A percentile compares a stretch with the other conserved stretches of the same genome.
phyloP scores from a whole-genome alignment of 169 alveolate genomes.

The Plasmodium yoelii region DNA sequence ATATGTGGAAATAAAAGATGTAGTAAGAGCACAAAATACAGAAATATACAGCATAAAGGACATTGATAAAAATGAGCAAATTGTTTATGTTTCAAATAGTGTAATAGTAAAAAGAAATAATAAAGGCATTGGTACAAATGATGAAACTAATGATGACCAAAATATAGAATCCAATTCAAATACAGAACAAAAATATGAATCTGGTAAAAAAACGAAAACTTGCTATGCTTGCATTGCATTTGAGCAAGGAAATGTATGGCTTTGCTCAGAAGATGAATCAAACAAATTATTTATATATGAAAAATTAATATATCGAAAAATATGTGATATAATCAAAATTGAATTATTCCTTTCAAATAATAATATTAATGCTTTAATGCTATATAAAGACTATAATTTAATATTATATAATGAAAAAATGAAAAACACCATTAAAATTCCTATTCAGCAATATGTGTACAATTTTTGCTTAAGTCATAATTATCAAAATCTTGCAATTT shows the following conservation, averaged over 20 bases:
- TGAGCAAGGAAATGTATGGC: conserved; percentile 76
- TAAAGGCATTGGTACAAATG: not conserved
- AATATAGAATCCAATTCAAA: not conserved
- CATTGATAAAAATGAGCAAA: conserved; percentile 60
- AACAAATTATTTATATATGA: conserved; percentile 44
- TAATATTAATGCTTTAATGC: conserved; percentile 33
- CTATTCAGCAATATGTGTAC: conserved; percentile 57
- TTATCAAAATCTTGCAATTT: conserved; percentile 64
- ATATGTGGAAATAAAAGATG: conserved; percentile 38
- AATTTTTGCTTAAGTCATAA: conserved; percentile 70
- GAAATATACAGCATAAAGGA: conserved; percentile 37
- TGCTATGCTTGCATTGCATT: conserved; percentile 73
- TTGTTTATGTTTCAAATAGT: conserved; percentile 66
- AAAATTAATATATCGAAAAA: conserved; percentile 70
- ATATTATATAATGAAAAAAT: conserved; percentile 43
- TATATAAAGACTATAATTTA: conserved; percentile 58
- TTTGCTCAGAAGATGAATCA: conserved; percentile 45
- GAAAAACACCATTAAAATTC: conserved; percentile 33
- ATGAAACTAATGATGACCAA: not conserved
- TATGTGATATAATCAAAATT: conserved; percentile 66
- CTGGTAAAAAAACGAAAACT: not conserved
- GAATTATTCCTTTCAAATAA: conserved; percentile 30
- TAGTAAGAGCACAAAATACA: conserved; percentile 48
- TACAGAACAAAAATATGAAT: not conserved
- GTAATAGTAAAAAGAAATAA: conserved; percentile 23